Evolutionary conservation across 495 filamentous ascomycete genomes (phyloP).

Genomic region (Aspergillus leporis): DNA sequence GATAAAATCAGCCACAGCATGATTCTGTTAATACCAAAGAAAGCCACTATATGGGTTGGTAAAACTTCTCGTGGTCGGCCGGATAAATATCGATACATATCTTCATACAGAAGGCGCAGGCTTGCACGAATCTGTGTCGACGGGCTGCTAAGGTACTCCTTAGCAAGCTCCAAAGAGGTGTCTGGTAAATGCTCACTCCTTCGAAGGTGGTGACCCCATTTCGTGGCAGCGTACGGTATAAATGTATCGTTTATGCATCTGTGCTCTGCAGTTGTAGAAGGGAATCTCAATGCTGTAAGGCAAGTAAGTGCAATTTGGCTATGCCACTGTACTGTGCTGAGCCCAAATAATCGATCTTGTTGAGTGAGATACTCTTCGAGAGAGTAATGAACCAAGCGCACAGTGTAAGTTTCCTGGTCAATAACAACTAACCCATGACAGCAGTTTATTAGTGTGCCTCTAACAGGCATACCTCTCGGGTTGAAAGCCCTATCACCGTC

Average conservation of each 20-base stretch:
- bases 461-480: conserved; percentile 11
- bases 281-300: conserved; percentile 12
- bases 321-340: conserved; percentile 18
- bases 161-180: neutral
- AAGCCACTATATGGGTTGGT: neutral
- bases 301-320: conserved; percentile 14
- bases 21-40: neutral
- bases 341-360: conserved; percentile 12
- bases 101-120: neutral
- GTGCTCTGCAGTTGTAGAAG: neutral
- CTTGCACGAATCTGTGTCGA: neutral
- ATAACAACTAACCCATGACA: conserved; percentile 18
- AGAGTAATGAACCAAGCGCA: conserved; percentile 18
- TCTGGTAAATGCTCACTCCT: neutral
- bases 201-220: conserved; percentile 8
- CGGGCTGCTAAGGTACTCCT: neutral
- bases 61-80: neutral
- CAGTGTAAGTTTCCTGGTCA: conserved; percentile 15
- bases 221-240: neutral
- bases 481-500: conserved; percentile 15
- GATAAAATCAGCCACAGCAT: neutral
- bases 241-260: neutral
- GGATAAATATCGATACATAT: neutral
- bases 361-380: conserved; percentile 18
- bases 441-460: conserved; percentile 15